Base-by-base conservation (phyloP, 176 grass and related monocot genomes). In the Coix lacrymajobi region DNA sequence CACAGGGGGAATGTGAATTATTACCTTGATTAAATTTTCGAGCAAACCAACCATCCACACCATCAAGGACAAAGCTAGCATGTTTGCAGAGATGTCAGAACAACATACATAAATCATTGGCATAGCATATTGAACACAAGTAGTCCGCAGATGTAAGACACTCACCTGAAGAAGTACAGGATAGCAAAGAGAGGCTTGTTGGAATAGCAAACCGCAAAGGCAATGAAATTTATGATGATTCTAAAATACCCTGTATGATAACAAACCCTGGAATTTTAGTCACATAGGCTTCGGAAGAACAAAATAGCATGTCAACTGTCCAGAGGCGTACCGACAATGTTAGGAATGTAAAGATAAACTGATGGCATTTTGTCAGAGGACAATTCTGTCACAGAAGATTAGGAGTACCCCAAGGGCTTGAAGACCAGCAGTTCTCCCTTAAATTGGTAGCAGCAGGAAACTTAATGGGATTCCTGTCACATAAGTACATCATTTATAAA, bases 341-440 rank as follows among this genome's bases (percentile, higher is more conserved):
- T 97, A 77, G 94, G 94, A 65, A 97, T 93, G 89, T 97, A 97
- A 52, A 97, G 85, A 85, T 97, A 97, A 62, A 97, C 89, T n/a
- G 94, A 91, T 1, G 81, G 28, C n/a, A 33, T 77, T 66, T 73
- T 81, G 14, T 78, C 65, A 4, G 32, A 48, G 7, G 85, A 38
- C 12, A 85, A 38, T 60, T 69, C 84, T 69, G 87, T 79, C 87
- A 81, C 85, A 57, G 73, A 71, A 66, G 78, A 22, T 67, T 20
- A 75, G 70, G 7, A 20, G 25, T 26, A 71, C 15, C 15, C 41
- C 9, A 14, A 61, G 30, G 26, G 20, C 69, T 76, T 45, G 15
- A 57, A 71, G 28, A 5, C 28, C 38, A 37, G 16, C 4, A 46
- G 15, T 8, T 85, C 14, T 77, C 25, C n/a, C 51, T 80, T 84